Conservation (phyloP, 805 yeast species). For the Wickerhamomyces tratensis region DNA sequence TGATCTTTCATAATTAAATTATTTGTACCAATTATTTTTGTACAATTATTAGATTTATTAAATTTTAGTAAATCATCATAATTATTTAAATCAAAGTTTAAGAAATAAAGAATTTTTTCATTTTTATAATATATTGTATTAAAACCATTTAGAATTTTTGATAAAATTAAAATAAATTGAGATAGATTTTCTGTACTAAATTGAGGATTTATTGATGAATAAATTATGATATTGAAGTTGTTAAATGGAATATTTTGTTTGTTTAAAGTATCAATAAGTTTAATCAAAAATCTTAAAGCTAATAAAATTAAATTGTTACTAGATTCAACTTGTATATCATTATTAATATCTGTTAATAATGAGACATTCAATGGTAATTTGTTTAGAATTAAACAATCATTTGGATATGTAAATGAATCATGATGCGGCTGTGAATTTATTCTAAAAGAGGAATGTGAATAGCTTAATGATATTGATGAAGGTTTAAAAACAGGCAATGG, state of each 20-base stretch:
- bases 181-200: conserved; percentile 30
- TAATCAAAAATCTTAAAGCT: conserved; percentile 19
- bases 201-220: conserved; percentile 13
- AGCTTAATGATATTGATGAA: too few species aligned
- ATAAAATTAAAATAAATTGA: conserved; percentile 31
- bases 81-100: conserved; percentile 53
- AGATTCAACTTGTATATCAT: conserved; percentile 11
- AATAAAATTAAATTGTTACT: conserved; percentile 12
- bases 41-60: conserved; percentile 7
- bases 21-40: conserved; percentile 55
- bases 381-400: too few species aligned
- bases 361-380: too few species aligned
- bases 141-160: conserved; percentile 29
- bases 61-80: conserved; percentile 31
- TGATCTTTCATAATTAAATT: conserved; percentile 53
- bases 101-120: conserved; percentile 35
- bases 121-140: conserved; percentile 32
- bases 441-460: too few species aligned
- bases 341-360: background rate
- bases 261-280: conserved; percentile 21
- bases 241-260: conserved; percentile 25
- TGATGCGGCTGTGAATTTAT: too few species aligned
- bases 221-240: conserved; percentile 31
- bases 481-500: too few species aligned
- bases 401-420: too few species aligned